These are phyloP conservation scores for Saccharomyces hybrid DNA, from an alignment of 1,139 yeast species.

Conservation along the genomic window DNA sequence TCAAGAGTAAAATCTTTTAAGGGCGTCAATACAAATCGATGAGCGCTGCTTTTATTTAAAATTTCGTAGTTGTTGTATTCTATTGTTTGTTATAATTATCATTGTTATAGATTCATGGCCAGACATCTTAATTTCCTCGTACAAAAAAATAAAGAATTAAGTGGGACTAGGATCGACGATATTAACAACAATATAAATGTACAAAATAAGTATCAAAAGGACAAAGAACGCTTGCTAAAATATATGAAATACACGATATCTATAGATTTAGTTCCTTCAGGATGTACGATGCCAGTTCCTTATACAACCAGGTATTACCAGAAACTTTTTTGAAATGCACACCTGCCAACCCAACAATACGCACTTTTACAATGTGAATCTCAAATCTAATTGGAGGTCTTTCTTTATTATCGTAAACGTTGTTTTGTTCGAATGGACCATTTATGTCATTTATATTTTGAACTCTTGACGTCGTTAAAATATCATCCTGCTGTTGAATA, in stretches of 20 bases:
- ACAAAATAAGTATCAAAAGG: too few relatives aligned
- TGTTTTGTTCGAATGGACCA: constrained; percentile 15
- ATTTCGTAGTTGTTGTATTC: neutral
- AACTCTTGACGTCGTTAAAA: constrained; percentile 28
- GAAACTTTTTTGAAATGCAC: constrained; percentile 87
- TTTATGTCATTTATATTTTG: constrained; percentile 25
- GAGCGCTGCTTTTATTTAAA: too few relatives aligned
- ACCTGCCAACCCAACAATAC: constrained; percentile 51
- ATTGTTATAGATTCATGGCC: neutral
- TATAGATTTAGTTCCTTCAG: constrained; percentile 66
- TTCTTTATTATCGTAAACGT: constrained; percentile 18
- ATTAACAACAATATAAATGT: too few relatives aligned
- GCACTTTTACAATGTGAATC: constrained; percentile 64
- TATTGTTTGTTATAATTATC: neutral
- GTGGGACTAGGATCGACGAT: neutral
- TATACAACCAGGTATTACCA: constrained; percentile 94
- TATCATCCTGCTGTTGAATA: constrained; percentile 31
- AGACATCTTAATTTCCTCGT: neutral
- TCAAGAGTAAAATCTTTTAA: constrained; percentile 49
- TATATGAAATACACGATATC: neutral
- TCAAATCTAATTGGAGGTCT: constrained; percentile 74
- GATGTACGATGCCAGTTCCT: constrained; percentile 80
- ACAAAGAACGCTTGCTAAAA: too few relatives aligned
- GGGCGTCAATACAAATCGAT: neutral
- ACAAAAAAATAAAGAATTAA: neutral